phyloP scores from a whole-genome alignment of 2,329 filamentous ascomycete genomes.

The Penicillium rolfsii region DNA sequence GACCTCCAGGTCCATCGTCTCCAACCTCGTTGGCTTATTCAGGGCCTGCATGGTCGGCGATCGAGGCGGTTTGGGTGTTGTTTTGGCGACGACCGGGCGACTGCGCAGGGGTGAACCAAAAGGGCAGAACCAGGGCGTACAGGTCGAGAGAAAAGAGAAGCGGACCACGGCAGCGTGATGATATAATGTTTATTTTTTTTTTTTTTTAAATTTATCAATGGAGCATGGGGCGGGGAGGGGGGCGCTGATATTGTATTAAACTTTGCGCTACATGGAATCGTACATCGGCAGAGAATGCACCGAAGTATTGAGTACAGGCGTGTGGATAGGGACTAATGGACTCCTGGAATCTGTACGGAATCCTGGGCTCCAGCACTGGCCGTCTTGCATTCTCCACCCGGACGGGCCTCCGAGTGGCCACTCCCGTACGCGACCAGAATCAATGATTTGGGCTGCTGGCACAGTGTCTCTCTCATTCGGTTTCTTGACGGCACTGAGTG shows the following conservation, averaged over 20 bases:
- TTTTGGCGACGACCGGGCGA: background rate
- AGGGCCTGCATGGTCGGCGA: slow-evolving; percentile 6
- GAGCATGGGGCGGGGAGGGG: too few species aligned
- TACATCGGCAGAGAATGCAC: background rate
- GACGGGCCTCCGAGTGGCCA: background rate
- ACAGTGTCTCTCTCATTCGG: background rate
- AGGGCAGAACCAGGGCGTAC: slow-evolving; percentile 3
- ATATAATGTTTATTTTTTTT: background rate
- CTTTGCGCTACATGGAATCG: background rate
- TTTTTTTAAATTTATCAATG: background rate
- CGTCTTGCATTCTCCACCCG: background rate
- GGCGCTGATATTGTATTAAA: background rate
- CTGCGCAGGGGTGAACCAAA: background rate
- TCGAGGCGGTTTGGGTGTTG: background rate
- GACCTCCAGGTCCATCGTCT: slow-evolving; percentile 7
- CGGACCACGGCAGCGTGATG: background rate
- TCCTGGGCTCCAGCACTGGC: too few species aligned
- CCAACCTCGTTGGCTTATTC: slow-evolving; percentile 1
- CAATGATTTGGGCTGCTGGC: background rate
- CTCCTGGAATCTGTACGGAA: too few species aligned
- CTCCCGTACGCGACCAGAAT: too few species aligned
- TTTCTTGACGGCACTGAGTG: background rate
- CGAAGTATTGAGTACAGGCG: background rate
- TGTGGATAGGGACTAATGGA: background rate
- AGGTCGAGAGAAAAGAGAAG: background rate